A percentile compares a stretch with the other conserved stretches of the same genome.
These are phyloP conservation scores for Colletotrichum endophyticum DNA, from an alignment of 2,329 filamentous ascomycete genomes.

Conservation along the genomic window DNA sequence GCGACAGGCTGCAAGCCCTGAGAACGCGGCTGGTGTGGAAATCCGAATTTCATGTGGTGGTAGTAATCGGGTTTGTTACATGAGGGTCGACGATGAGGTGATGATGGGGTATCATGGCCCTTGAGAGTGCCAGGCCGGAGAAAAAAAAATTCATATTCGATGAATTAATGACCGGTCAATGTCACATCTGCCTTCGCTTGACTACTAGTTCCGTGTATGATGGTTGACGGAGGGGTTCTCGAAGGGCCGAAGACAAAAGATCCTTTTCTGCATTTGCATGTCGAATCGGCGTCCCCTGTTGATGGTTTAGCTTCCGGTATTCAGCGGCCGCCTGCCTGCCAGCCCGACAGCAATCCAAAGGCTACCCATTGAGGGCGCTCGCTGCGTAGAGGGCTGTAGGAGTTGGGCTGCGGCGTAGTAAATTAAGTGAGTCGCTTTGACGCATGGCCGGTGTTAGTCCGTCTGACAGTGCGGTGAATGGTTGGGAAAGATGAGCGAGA, in stretches of 20 bases:
- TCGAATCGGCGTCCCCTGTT: not conserved
- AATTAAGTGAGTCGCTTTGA: constrained; percentile 9
- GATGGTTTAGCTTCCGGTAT: not conserved
- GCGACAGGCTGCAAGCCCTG: not conserved
- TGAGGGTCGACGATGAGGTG: not conserved
- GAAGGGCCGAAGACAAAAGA: constrained; percentile 16
- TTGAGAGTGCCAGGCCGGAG: not conserved
- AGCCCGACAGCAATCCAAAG: not conserved
- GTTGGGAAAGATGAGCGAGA: not conserved
- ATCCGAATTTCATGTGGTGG: not conserved
- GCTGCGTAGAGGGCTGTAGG: not conserved
- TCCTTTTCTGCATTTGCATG: constrained; percentile 5
- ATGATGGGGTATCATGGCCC: not conserved
- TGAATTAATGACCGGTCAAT: not conserved
- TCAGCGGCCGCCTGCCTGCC: not conserved
- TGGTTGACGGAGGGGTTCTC: not conserved
- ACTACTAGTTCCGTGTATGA: not conserved
- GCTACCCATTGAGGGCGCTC: not conserved
- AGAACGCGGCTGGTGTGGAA: not conserved
- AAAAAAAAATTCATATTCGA: not conserved
- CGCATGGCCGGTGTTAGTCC: not conserved
- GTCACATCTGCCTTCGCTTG: not conserved
- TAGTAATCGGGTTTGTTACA: not conserved
- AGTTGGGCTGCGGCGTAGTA: not conserved
- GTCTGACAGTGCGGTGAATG: not conserved